Evolutionary conservation across 495 filamentous ascomycete species (phyloP), one percentile per base, ranked within the genome.

Genomic region (Bacidia rubella): DNA sequence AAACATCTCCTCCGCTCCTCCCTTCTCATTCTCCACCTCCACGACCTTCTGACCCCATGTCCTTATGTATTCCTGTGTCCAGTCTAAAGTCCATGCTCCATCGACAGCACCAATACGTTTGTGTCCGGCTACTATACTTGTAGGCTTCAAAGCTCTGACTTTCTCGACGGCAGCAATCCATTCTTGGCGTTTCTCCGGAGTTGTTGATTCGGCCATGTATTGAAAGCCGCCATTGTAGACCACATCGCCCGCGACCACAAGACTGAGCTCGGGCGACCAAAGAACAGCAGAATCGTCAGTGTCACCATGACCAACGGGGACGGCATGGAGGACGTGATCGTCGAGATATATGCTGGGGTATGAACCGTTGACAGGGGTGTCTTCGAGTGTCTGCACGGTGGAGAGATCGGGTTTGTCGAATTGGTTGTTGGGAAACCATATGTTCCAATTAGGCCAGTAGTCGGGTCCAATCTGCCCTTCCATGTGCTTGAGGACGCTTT

Each of bases 201-300:
- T 62, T 1, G 57, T 54, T 1, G 62, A 57, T 40, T 73, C 66
- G 2, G 48, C 60, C 15, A 72, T 54, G 26, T 59, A 64, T 54
- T 65, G 62, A 49, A 69, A 63, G 2, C 60, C 60, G 10, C 65
- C 50, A 10, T 65, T 66, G 32, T 72, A 72, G 0, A 70, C 63
- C 12, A 63, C 60, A 55, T 70, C 65, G 9, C 64, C 64, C 0
- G 59, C 54, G 0, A 67, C 60, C 0, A 57, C 65, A 22, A 70
- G 56, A 11, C 54, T 49, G 27, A 69, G 19, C 23, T 61, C 53
- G 0, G 65, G 66, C 1, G 66, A 55, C 41, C 61, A 58, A 4
- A 68, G 57, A 2, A 66, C 55, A 0, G 65, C 65, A 0, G 64
- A 57, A 32, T 63, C 54, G 24, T 61, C 47, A 2, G 65, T 68